Evolutionary conservation across 2,329 filamentous ascomycete genomes (phyloP), one percentile per base, ranked within the genome.

Genomic region (Simplicillium sp.): DNA sequence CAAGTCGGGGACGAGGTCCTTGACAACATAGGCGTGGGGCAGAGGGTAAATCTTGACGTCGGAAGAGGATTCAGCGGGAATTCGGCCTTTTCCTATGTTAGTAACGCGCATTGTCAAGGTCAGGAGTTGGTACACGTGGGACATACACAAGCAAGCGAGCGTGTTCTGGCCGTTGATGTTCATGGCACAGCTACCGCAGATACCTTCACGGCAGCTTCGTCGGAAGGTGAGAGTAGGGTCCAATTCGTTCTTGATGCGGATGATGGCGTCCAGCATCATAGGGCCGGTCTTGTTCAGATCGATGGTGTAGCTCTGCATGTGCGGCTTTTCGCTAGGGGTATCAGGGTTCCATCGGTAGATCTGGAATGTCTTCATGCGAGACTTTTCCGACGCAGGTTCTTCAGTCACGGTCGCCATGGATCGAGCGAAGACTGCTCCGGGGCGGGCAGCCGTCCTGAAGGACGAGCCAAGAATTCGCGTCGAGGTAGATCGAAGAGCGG

Each of bases 101-200:
- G 14, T 32, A 16, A 28, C 25, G 31, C 11, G 31, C 15, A 3
- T 12, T 12, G 4, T 13, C 29, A 20, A 37, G 36, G 38, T 36
- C 35, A 18, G 15, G 20, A 20, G 18, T 34, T 12, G 32, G 8
- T 11, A 36, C 29, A 14, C 13, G 31, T 11, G 8, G 13, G 31
- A 80, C 84, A 54, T 86, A 95, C 92, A 98, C 61, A 98, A 71
- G 69, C 92, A 98, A 53, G 92, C 92, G 56, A 98, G 70, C 43
- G 92, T 98, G 73, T 98, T 98, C 58, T 94, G 85, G 64, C 92
- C 92, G 65, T 97, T 94, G 64, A 98, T 97, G 75, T 98, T 98
- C 92, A 98, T 98, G 52, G 92, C 92, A 64, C 92, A 98, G 66
- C 87, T 94, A 52, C 92, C 92, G 62, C 92, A 98, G 58, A 98